These are phyloP conservation scores for Yamadazyma insecticola DNA, from an alignment of 805 yeast species.

Conservation along the genomic window DNA sequence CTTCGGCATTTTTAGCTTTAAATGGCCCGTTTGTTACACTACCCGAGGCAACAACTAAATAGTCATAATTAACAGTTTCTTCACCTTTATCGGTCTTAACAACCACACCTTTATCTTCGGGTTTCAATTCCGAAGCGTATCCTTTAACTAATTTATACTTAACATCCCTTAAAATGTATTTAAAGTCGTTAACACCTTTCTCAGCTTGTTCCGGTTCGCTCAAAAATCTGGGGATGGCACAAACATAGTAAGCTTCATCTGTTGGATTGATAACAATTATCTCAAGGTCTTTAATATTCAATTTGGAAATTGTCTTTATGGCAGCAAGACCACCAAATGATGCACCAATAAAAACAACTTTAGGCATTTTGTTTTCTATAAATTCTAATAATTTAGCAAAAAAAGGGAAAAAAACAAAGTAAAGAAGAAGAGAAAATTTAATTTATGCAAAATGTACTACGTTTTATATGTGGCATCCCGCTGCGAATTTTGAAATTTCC, in stretches of 20 bases:
- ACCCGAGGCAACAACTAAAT: slow-evolving; percentile 34
- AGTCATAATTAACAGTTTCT: slow-evolving; percentile 20
- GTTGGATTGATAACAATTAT: slow-evolving; percentile 17
- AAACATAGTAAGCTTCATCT: slow-evolving; percentile 18
- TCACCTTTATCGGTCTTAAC: slow-evolving; percentile 10
- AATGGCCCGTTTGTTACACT: slow-evolving; percentile 18
- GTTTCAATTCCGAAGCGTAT: slow-evolving; percentile 19
- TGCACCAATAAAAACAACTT: slow-evolving; percentile 32
- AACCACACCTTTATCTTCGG: slow-evolving; percentile 15
- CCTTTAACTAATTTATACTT: slow-evolving; percentile 18
- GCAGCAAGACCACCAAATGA: slow-evolving; percentile 23
- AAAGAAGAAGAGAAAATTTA: too few relatives aligned
- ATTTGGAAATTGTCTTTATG: slow-evolving; percentile 4
- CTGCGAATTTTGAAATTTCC: too few relatives aligned
- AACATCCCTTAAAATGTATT: slow-evolving; percentile 12
- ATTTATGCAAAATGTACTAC: too few relatives aligned
- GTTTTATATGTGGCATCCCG: too few relatives aligned
- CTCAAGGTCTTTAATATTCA: slow-evolving; percentile 8
- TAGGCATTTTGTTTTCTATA: background rate
- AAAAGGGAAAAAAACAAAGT: too few relatives aligned
- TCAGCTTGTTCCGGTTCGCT: slow-evolving; percentile 18
- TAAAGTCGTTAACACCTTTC: slow-evolving; percentile 15
- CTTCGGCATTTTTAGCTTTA: slow-evolving; percentile 18
- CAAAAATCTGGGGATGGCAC: slow-evolving; percentile 29
- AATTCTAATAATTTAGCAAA: too few relatives aligned